These are phyloP conservation scores for Myxozyma monticola DNA, from an alignment of 805 yeast genomes.

Conservation along the genomic window DNA sequence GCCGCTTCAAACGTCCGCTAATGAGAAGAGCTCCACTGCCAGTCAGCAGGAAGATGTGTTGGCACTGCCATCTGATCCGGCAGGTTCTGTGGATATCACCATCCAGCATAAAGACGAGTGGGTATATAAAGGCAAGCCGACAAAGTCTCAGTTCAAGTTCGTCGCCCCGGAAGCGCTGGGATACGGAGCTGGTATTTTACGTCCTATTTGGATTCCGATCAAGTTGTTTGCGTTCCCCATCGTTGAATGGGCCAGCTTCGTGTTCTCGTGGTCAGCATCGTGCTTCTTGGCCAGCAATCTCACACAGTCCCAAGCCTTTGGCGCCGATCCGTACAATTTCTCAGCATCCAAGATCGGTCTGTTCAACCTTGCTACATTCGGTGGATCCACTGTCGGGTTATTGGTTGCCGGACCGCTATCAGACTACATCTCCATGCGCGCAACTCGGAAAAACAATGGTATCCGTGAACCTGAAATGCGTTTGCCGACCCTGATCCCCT, in stretches of 20 bases:
- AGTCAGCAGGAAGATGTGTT: background rate
- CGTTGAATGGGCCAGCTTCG: slow-evolving; percentile 2
- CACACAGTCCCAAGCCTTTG: background rate
- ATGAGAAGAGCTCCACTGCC: background rate
- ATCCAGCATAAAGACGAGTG: background rate
- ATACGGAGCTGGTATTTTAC: background rate
- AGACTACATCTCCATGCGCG: slow-evolving; percentile 7
- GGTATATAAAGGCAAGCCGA: background rate
- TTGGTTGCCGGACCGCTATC: slow-evolving; percentile 3
- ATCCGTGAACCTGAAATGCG: slow-evolving; percentile 27
- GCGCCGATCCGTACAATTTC: slow-evolving; percentile 1
- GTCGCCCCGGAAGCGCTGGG: background rate
- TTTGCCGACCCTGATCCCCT: slow-evolving; percentile 5
- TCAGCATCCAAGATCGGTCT: background rate
- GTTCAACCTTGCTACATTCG: background rate
- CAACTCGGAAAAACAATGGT: slow-evolving; percentile 9
- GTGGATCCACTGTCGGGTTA: slow-evolving; percentile 2
- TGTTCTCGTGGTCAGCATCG: slow-evolving; percentile 2
- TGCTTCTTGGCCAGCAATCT: slow-evolving; percentile 1
- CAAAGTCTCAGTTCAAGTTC: background rate
- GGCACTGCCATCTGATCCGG: background rate
- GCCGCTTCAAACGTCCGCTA: background rate
- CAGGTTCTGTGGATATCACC: too few relatives aligned
- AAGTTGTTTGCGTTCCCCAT: slow-evolving; percentile 4
- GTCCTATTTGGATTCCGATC: background rate